These are phyloP conservation scores for Ceratocystis papillata DNA, from an alignment of 2,329 filamentous ascomycete species.

Conservation along the genomic window DNA sequence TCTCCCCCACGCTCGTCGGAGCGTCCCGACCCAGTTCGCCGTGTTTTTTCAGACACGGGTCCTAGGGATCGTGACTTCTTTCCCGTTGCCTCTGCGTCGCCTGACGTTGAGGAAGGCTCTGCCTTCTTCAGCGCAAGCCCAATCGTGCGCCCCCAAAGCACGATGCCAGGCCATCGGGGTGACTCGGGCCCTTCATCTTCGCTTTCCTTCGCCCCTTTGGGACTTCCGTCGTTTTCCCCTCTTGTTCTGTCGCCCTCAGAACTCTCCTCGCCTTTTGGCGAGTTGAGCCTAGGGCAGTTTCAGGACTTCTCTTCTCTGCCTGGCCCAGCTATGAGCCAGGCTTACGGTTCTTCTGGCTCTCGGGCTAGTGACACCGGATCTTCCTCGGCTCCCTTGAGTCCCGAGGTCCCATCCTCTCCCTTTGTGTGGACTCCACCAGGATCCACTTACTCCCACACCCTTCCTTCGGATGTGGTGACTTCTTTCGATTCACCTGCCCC, in stretches of 20 bases:
- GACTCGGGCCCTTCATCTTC: neutral
- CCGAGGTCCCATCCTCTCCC: neutral
- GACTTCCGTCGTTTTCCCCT: neutral
- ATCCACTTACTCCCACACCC: neutral
- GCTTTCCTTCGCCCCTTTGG: neutral
- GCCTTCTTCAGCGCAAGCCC: neutral
- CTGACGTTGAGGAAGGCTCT: no score
- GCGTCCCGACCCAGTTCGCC: neutral
- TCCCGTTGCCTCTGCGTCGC: no score
- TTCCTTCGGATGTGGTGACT: neutral
- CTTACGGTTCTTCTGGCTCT: neutral
- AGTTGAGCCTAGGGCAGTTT: neutral
- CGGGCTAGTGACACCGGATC: neutral
- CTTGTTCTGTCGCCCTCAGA: neutral
- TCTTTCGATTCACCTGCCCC: neutral
- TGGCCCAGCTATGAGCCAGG: neutral
- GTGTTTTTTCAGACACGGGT: slow-evolving; percentile 2
- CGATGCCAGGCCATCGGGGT: neutral
- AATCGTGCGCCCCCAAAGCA: neutral
- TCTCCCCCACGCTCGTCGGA: neutral
- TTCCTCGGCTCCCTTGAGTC: neutral
- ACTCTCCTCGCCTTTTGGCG: neutral
- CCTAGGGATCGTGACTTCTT: neutral
- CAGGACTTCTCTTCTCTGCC: neutral
- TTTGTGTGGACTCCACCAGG: neutral